Base-by-base conservation (phyloP, 106 monocot species). In the Dendrobium chrysotoxum region DNA sequence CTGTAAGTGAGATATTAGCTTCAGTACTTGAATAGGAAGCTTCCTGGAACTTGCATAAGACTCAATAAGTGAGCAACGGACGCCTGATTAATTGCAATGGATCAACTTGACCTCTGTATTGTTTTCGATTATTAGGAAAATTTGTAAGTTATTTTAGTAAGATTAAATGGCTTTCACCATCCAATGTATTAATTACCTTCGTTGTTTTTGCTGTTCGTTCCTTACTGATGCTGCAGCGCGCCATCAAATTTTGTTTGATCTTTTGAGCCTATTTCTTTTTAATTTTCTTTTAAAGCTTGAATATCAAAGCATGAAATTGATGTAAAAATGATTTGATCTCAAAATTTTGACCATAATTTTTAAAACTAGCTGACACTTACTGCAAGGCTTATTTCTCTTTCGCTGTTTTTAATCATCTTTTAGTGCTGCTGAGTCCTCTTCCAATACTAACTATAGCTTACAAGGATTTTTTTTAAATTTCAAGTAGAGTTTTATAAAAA, bases 31-130 rank as follows among this genome's bases (percentile, higher is more conserved):
- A 76, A 50, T 10, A 47, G 28, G 76, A 76, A 76, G 47, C 47
- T 76, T 76, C 76, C 46, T 47, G 28, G 76, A 76, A 45, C 76
- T 26, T 76, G 76, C 76, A 28, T 8, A 46, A n/a, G 41, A 21
- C 42, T 74, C 41, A 16, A 74, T 74, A 20, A 40, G 74, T 20
- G 74, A 76, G 76, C 10, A 50, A 46, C 18, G 46, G 46, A 44
- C n/a, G 26, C 76, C 28, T 47, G 47, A 25, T 26, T 76, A 26
- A 76, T 76, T 76, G n/a, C 42, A 42, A 74, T 74, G 74, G 74
- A 42, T 74, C 40, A 42, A 74, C 7, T 1, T 23, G 64, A 7
- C 9, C 26, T 57, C 57, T 57, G 28, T 66, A 66, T 66, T 28
- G 66, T 66, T 66, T 66, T 66, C 23, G 1, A 21, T 16, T 17